Base-by-base conservation (phyloP, 768 basidiomycete genomes). In the Hygrophoropsis aurantiaca region DNA sequence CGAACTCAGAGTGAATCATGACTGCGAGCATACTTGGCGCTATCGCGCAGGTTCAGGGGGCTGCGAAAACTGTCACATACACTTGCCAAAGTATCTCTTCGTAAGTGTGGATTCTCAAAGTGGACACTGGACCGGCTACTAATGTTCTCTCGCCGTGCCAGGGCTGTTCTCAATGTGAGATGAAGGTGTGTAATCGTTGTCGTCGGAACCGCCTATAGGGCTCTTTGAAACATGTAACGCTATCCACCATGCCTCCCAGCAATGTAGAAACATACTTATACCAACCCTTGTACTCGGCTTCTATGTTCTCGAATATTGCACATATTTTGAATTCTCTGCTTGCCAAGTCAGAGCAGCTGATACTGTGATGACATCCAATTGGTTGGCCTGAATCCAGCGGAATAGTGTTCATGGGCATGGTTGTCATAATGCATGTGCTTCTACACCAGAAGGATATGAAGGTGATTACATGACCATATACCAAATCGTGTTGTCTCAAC, bases 11-110 rank as follows among this genome's bases (percentile, higher is more conserved):
- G 61, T 66, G 5, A 74, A 80, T 48, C 85, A 86, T 55, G 72
- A 81, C 2, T 87, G 85, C 47, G 15, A 49, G 10, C 65, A 72
- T 3, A 64, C n/a, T 0, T 84, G 82, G 81, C 61, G 54, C 20
- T 71, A 72, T 32, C 65, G 71, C 0, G 1, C 58, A 2, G 80
- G 79, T 0, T 70, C 68, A 0, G 77, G 74, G 4, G 40, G 21
- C 9, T 84, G 82, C 42, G 73, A 80, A 42, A 68, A 59, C 46
- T 83, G 82, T 50, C 57, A 63, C 11, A 46, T 59, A 39, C 44
- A 63, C 41, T 56, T 84, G 8, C 70, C 64, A 0, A 11, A 60
- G 1, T 84, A 69, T 60, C 61, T 85, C 34, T 62, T 77, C 56
- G 84, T 85, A 50, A 59, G 78, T n/a, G 13, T n/a, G 8, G 37